These are phyloP conservation scores for Sarocladium brachiariae DNA, from an alignment of 2,329 filamentous ascomycete genomes.

Conservation along the genomic window DNA sequence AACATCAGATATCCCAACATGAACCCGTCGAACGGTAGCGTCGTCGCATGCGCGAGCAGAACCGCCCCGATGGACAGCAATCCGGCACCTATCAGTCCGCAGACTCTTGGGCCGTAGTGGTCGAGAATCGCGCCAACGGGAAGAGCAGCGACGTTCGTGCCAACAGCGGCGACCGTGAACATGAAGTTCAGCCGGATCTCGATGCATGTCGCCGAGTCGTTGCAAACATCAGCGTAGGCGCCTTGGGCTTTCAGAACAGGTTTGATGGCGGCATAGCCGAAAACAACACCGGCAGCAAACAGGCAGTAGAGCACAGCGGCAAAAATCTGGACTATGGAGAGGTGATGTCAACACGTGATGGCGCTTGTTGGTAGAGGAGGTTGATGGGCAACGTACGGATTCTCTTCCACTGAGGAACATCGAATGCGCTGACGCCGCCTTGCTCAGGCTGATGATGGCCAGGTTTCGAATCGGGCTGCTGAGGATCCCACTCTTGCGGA, in stretches of 20 bases:
- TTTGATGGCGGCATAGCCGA: constrained; percentile 80
- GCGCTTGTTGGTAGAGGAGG: too few relatives aligned
- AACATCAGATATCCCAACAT: constrained; percentile 69
- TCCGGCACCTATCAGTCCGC: constrained; percentile 61
- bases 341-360: too few relatives aligned
- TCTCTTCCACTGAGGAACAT: constrained; percentile 48
- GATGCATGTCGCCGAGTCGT: constrained; percentile 34
- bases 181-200: constrained; percentile 71
- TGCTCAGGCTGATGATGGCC: constrained; percentile 8
- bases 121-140: constrained; percentile 83
- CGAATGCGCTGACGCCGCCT: constrained; percentile 39
- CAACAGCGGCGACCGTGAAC: constrained; percentile 86
- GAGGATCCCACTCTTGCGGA: constrained; percentile 44
- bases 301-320: constrained; percentile 45
- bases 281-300: constrained; percentile 71
- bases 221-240: constrained; percentile 63
- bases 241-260: constrained; percentile 69
- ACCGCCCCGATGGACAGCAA: constrained; percentile 64
- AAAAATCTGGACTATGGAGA: constrained; percentile 22
- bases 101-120: constrained; percentile 69
- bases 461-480: constrained; percentile 13
- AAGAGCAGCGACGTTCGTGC: constrained; percentile 79
- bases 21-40: constrained; percentile 58
- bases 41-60: constrained; percentile 60
- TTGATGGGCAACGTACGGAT: constrained; percentile 38